Percentiles rank a stretch among this genome's conserved stretches.
phyloP scores from a whole-genome alignment of 345 rosid genomes.

The Acer saccharum region DNA sequence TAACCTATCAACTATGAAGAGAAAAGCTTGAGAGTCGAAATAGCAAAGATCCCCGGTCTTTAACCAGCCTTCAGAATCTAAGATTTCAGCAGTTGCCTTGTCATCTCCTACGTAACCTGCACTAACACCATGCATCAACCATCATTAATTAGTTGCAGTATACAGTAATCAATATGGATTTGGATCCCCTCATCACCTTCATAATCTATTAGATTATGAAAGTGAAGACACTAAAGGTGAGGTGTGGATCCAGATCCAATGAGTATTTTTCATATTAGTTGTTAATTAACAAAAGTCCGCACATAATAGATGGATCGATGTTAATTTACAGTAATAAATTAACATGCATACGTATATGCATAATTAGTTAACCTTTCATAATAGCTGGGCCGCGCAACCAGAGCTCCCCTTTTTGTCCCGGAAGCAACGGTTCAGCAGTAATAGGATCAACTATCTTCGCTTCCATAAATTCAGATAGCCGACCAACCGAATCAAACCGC shows the following conservation, averaged over 20 bases:
- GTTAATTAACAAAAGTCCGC: too few species aligned
- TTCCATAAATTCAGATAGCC: slow-evolving; percentile 61
- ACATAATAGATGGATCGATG: too few species aligned
- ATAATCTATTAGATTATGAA: too few species aligned
- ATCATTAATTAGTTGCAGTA: too few species aligned
- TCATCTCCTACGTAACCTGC: slow-evolving; percentile 84
- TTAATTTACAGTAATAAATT: too few species aligned
- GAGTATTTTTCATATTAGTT: too few species aligned
- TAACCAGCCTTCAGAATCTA: slow-evolving; percentile 85
- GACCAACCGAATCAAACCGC: slow-evolving; percentile 65
- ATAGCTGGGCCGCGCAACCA: slow-evolving; percentile 81
- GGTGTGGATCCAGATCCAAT: too few species aligned
- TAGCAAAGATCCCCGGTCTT: slow-evolving; percentile 92
- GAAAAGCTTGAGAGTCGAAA: slow-evolving; percentile 64
- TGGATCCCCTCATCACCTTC: accelerated
- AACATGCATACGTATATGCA: too few species aligned
- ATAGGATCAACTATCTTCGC: slow-evolving; percentile 85
- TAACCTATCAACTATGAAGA: slow-evolving; percentile 75
- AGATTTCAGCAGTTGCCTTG: slow-evolving; percentile 78
- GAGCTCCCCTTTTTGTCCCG: slow-evolving; percentile 80
- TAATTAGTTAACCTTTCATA: slow-evolving; percentile 52
- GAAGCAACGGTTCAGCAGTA: slow-evolving; percentile 66
- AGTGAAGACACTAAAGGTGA: too few species aligned
- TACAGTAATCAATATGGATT: too few species aligned
- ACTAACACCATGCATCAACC: slow-evolving; percentile 28